These are phyloP conservation scores for Phytophthora brassicae DNA, from an alignment of 352 stramenopile species.

Conservation along the genomic window DNA sequence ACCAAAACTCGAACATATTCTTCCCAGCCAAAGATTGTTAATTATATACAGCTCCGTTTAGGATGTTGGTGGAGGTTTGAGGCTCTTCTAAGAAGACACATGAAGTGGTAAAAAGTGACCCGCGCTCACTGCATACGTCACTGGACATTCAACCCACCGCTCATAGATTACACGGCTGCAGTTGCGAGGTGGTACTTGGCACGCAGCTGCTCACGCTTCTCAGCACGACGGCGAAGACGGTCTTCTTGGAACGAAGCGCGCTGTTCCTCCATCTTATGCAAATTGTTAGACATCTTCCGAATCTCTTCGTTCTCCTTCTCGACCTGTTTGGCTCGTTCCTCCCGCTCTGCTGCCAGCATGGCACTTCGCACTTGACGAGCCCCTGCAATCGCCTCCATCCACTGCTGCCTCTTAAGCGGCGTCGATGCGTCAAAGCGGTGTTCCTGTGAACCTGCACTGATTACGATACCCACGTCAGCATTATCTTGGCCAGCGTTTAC, in stretches of 20 bases:
- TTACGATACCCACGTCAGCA: constrained; percentile 51
- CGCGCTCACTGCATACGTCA: constrained; percentile 5
- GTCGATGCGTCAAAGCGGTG: constrained; percentile 61
- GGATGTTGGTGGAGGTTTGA: constrained; percentile 14
- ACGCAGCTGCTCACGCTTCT: constrained; percentile 65
- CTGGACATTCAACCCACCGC: background rate
- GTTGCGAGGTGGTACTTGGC: constrained; percentile 69
- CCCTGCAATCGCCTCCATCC: constrained; percentile 57
- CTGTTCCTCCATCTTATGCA: constrained; percentile 55
- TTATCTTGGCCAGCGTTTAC: constrained; percentile 54
- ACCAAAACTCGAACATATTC: too few species aligned
- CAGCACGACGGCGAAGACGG: constrained; percentile 51
- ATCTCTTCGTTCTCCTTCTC: constrained; percentile 69
- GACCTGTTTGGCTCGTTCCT: constrained; percentile 55
- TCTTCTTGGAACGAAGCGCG: constrained; percentile 74
- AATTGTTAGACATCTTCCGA: constrained; percentile 46
- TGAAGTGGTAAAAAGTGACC: constrained; percentile 15
- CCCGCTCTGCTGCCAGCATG: constrained; percentile 47
- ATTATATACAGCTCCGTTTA: constrained; percentile 22
- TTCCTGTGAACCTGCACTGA: constrained; percentile 48
- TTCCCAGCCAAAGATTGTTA: too few species aligned
- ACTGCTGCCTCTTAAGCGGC: constrained; percentile 51
- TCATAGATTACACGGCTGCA: constrained; percentile 34
- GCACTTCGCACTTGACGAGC: constrained; percentile 45
- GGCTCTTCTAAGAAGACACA: constrained; percentile 12